Base-by-base conservation (phyloP, 2,329 filamentous ascomycete species). In the Botryotinia narcissicola region DNA sequence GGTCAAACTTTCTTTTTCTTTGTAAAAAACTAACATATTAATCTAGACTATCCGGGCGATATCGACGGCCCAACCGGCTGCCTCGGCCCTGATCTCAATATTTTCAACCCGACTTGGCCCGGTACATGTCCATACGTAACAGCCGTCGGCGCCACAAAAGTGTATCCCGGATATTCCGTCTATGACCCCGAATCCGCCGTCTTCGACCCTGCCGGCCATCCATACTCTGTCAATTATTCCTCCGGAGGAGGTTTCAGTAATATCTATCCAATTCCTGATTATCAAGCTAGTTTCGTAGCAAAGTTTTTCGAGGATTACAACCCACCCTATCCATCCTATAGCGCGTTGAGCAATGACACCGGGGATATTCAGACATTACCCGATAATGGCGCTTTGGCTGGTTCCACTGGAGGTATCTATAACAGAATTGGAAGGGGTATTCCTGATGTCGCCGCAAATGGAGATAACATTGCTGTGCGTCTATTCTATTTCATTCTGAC, bases 221-320 rank as follows among this genome's bases (percentile, higher is more conserved):
- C 75, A 3, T 78, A 76, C 66, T 68, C 61, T 10, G 67, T 72
- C 2, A 74, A 80, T 62, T 84, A 82, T 77, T 81, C 80, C 54
- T 83, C 81, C 16, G 83, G 85, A 0, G 83, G 84, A 25, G 84
- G 85, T 14, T 86, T 86, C 77, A 84, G 82, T 67, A 86, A 86
- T 78, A 81, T 85, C 77, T 86, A 85, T 75, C 75, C 80, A 0
- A 80, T 81, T 12, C 85, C 85, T 0, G 73, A 73, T 18, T 87
- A 86, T 76, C 86, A 87, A 77, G 75, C 78, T 12, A 71, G 71
- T 0, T 83, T 83, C 0, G 83, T 87, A 0, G 76, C 79, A 14
- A 78, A 78, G 4, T 87, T 86, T 78, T 83, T 86, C 63, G 71
- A 66, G 51, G 69, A 79, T 7, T 78, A 80, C 12, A 74, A 81